phyloP scores from a whole-genome alignment of 1,284 basidiomycete species.

The Boletus hoseneyae region DNA sequence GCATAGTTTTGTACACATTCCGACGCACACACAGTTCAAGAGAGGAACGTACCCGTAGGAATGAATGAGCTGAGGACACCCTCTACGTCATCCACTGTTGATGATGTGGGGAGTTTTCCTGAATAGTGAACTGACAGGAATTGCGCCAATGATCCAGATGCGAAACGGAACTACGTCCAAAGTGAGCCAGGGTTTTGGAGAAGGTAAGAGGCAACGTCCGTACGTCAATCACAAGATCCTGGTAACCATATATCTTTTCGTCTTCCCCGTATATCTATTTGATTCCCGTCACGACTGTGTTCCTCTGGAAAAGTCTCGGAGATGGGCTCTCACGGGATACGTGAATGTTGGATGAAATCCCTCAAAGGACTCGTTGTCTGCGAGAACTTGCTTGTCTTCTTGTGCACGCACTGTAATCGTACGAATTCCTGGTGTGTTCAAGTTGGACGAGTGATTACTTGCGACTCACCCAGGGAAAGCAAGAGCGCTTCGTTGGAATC shows the following conservation, averaged over 20 bases:
- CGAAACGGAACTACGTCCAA: conserved; percentile 67
- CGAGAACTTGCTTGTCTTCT: conserved; percentile 60
- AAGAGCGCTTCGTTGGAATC: conserved; percentile 77
- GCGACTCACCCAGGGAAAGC: conserved; percentile 62
- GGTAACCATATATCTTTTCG: conserved; percentile 95
- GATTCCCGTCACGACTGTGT: conserved; percentile 8
- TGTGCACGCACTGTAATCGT: conserved; percentile 51
- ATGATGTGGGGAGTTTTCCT: conserved; percentile 62
- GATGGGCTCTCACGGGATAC: conserved; percentile 62
- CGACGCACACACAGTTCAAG: background rate
- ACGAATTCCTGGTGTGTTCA: conserved; percentile 3
- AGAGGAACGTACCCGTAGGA: conserved; percentile 53
- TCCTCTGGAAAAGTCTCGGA: background rate
- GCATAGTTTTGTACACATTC: conserved; percentile 2
- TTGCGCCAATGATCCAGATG: conserved; percentile 82
- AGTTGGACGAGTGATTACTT: background rate
- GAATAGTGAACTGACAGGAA: conserved; percentile 71
- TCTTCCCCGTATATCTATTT: conserved; percentile 88
- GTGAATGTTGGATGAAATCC: conserved; percentile 83
- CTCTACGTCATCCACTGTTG: conserved; percentile 88
- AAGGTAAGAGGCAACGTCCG: conserved; percentile 27
- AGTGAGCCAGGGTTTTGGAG: conserved; percentile 7
- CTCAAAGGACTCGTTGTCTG: conserved; percentile 56
- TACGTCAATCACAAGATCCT: conserved; percentile 79
- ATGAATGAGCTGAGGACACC: conserved; percentile 77